Percentiles rank a stretch among this genome's conserved stretches.
These are phyloP conservation scores for Podospora comata DNA, from an alignment of 495 filamentous ascomycete species.

Conservation along the genomic window DNA sequence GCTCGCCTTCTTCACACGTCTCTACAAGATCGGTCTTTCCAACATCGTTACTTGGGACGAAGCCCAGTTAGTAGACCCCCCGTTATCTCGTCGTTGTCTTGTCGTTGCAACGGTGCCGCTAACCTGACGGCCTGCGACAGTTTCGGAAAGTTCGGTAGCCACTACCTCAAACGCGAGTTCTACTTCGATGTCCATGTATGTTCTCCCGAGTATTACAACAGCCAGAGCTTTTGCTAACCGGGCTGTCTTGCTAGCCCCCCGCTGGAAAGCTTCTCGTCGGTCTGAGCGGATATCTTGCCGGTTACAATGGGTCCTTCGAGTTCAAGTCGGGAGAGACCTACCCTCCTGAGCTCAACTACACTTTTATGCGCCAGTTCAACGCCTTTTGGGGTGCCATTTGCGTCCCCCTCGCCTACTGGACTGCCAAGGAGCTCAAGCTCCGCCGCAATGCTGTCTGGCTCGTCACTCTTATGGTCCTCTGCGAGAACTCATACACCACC, in stretches of 20 bases:
- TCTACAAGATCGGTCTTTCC: conserved; percentile 93
- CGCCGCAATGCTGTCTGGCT: conserved; percentile 86
- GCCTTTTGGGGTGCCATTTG: conserved; percentile 89
- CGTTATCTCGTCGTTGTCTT: background rate
- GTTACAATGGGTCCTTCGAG: conserved; percentile 99
- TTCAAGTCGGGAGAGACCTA: conserved; percentile 98
- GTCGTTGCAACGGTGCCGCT: conserved; percentile 26
- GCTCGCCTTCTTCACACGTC: conserved; percentile 86
- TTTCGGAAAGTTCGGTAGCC: conserved; percentile 98
- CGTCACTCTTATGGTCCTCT: conserved; percentile 92
- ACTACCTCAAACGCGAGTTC: conserved; percentile 97
- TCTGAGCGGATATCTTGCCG: conserved; percentile 89
- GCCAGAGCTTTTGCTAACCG: conserved; percentile 8
- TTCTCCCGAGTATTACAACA: conserved; percentile 16
- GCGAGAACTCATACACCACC: conserved; percentile 97
- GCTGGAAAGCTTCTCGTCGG: conserved; percentile 98
- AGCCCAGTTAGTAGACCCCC: conserved; percentile 71
- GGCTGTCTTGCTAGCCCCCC: conserved; percentile 63
- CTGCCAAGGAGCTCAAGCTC: conserved; percentile 84
- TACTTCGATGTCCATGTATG: conserved; percentile 85
- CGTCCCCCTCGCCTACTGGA: conserved; percentile 92
- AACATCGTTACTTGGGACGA: conserved; percentile 98
- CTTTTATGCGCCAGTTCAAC: conserved; percentile 98
- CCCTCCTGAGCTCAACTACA: conserved; percentile 90
- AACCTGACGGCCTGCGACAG: conserved; percentile 44